Evolutionary conservation across 345 rosid genomes (phyloP).

Genomic region (Aethionema arabicum): DNA sequence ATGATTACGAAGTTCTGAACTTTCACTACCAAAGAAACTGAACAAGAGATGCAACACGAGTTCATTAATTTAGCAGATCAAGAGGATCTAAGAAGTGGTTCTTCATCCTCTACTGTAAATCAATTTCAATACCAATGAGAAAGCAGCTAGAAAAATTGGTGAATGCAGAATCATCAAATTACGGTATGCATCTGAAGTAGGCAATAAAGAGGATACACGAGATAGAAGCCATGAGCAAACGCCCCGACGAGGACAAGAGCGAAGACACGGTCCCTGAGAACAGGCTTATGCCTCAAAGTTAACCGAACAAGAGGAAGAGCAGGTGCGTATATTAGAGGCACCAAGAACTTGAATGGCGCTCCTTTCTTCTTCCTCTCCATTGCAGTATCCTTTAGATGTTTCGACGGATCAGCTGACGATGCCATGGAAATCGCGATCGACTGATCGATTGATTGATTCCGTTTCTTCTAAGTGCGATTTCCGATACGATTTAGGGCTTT

Average conservation of each 20-base stretch:
- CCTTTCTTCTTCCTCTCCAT: slow-evolving; percentile 53
- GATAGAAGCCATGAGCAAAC: slow-evolving; percentile 80
- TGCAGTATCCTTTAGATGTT: slow-evolving; percentile 19
- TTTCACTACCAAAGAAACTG: not conserved
- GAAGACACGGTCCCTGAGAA: slow-evolving; percentile 82
- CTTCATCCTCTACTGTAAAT: not conserved
- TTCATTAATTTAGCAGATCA: not conserved
- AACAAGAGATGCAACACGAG: not conserved
- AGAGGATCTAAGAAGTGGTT: no score
- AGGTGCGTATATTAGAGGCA: slow-evolving; percentile 89
- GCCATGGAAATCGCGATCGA: slow-evolving; percentile 5
- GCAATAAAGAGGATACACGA: slow-evolving; percentile 79
- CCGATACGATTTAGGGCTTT: not conserved
- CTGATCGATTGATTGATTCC: not conserved
- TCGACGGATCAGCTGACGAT: slow-evolving; percentile 33
- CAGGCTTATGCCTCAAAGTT: slow-evolving; percentile 67
- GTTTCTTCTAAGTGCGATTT: slow-evolving; percentile 1
- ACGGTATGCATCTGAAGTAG: not conserved
- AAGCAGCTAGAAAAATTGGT: not conserved
- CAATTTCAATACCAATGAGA: not conserved
- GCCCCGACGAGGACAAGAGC: slow-evolving; percentile 78
- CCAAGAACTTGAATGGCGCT: slow-evolving; percentile 69
- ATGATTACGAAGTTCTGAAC: not conserved
- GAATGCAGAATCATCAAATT: no score
- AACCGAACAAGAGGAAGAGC: slow-evolving; percentile 88